Evolutionary conservation across 768 basidiomycete species (phyloP), one percentile per base, ranked within the genome.

Genomic region (Agaricus sinodeliciosus): DNA sequence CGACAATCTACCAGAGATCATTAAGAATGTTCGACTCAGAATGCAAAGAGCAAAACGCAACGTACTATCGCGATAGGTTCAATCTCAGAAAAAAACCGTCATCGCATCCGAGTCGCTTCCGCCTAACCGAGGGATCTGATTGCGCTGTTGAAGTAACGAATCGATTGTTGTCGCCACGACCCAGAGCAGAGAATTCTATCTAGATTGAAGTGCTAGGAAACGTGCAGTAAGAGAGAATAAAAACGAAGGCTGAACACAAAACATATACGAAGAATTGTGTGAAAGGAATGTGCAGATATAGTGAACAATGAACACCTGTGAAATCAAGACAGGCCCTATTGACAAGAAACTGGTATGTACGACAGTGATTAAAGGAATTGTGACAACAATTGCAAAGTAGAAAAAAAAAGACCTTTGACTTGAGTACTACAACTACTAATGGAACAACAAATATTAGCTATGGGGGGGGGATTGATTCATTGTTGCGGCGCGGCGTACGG

Each of bases 381-480:
- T 43, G 40, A 39, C 34, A 37, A 48, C 42, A 40, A 26, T 16
- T 26, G 39, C 26, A 41, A 13, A n/a, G 27, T 8, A 36, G 27
- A 41, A 19, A 41, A 49, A 42, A 19, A 43, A 43, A 43, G 8
- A 19, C 42, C 12, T 15, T 43, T 13, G 34, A 35, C 35, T 34
- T 37, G 35, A 34, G 15, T 43, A 45, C 42, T 44, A 51, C 50
- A 42, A 27, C 34, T 51, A 51, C 50, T 51, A 51, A 44, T 44
- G 50, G 43, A 45, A 51, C 50, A 51, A 51, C 50, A 51, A 28
- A 31, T 26, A 51, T 51, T 51, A 45, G 50, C 50, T 27, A 51
- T 51, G 9, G n/a, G 12, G 25, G 8, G 19, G 18, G 41, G 9
- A n/a, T 5, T 7, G 41, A 16, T 25, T 48, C 15, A n/a, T 19